Conservation (phyloP, 78 protist genomes). For the Monosiga brevicollis region DNA sequence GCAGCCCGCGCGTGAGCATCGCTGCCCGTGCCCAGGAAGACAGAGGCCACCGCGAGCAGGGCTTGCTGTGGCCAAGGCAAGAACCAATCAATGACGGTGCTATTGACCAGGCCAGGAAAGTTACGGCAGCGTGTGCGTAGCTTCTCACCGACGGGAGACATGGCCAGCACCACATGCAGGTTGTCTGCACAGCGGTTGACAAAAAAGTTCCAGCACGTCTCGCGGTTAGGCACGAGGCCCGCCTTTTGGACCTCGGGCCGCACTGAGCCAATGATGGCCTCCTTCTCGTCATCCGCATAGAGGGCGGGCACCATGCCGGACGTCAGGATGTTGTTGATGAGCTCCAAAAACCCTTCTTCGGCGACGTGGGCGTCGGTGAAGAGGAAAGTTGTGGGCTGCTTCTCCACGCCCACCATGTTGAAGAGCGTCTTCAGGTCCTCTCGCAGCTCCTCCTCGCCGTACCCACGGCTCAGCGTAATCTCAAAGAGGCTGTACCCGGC, state of each 20-base stretch:
- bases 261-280: conserved; percentile 25
- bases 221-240: conserved; percentile 38
- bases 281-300: conserved; percentile 66
- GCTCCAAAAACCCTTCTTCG: conserved; percentile 65
- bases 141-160: conserved; percentile 76
- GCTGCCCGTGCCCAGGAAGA: conserved; percentile 7
- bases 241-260: conserved; percentile 29
- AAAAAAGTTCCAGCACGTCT: conserved; percentile 60
- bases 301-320: conserved; percentile 79
- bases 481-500: conserved; percentile 60
- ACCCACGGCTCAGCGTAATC: conserved; percentile 64
- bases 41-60: conserved; percentile 54
- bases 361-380: conserved; percentile 77
- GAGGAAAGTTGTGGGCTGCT: conserved; percentile 45
- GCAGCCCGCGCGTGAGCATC: conserved; percentile 12
- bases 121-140: conserved; percentile 70
- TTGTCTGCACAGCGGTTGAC: conserved; percentile 66
- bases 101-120: conserved; percentile 80
- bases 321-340: conserved; percentile 78
- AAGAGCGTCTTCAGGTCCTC: conserved; percentile 68
- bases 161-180: conserved; percentile 77
- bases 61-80: conserved; percentile 76
- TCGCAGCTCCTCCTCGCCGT: conserved; percentile 61
- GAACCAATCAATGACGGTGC: conserved; percentile 84
- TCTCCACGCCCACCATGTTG: conserved; percentile 38